Evolutionary conservation across 2,329 filamentous ascomycete species (phyloP), one percentile per base, ranked within the genome.

Genomic region (Lomentospora prolificans): DNA sequence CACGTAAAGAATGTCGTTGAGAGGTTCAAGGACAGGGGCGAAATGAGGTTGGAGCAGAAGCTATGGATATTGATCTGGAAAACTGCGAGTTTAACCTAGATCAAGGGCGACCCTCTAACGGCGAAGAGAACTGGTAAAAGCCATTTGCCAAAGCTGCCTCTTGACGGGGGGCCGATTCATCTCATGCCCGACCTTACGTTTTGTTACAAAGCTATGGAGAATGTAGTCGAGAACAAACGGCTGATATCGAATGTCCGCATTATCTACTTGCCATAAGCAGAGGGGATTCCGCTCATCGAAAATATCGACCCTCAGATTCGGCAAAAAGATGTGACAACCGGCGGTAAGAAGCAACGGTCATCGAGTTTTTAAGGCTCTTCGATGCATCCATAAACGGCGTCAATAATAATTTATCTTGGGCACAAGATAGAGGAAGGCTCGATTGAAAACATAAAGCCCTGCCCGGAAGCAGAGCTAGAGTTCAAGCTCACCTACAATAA

Each of bases 391-490:
- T 83, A 84, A 82, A 70, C 81, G 81, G 81, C 78, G 81, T 82
- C 68, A 65, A 69, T 65, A 65, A 63, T 68, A 54, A 55, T 75
- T 75, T 58, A 67, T 86, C 82, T 84, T 65, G 82, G 77, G 75
- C 80, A 84, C 80, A 84, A 80, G 81, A 86, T 86, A 86, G 83
- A 85, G 82, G 80, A 80, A 75, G 75, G 81, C 81, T 82, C 77
- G 79, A 84, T 69, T 70, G 73, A 73, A 72, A 70, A 73, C 65
- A 33, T 33, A 33, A 33, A 33, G 12, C 30, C 30, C 30, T 33
- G 30, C 30, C 30, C 7, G 12, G 64, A 66, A 66, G 70, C 65
- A 69, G 65, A 63, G 63, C 64, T 33, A 67, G 67, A 60, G 73
- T 73, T 68, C 80, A 79, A 84, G 80, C 75, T 78, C 76, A 80